Percentiles rank a stretch among this genome's conserved stretches.
These are phyloP conservation scores for Colletotrichum neosansevieriae DNA, from an alignment of 2,329 filamentous ascomycete species.

Conservation along the genomic window DNA sequence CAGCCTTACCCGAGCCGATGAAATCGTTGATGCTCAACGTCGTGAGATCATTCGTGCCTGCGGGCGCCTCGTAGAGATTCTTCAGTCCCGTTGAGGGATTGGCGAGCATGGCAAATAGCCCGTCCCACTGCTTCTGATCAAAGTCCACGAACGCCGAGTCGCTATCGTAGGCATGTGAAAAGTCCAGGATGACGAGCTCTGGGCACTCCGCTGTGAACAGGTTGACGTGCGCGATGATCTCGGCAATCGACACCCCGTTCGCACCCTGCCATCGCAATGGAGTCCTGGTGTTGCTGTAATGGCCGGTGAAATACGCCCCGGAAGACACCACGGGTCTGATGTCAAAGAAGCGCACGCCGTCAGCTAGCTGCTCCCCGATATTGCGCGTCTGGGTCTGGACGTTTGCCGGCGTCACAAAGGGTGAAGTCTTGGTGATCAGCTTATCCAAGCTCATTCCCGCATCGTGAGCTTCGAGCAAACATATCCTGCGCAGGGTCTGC, in stretches of 20 bases:
- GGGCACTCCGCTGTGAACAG: not conserved
- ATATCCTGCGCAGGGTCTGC: not conserved
- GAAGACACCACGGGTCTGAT: conserved; percentile 5
- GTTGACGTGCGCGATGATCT: not conserved
- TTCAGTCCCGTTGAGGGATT: not conserved
- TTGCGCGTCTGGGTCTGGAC: conserved; percentile 10
- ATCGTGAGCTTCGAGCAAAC: not conserved
- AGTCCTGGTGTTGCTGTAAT: not conserved
- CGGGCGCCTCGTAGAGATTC: not conserved
- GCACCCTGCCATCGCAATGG: conserved; percentile 12
- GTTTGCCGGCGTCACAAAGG: not conserved
- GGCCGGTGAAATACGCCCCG: conserved; percentile 5
- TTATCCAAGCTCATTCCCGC: not conserved
- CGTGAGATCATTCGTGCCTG: not conserved
- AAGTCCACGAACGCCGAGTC: not conserved
- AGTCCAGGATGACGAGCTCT: conserved; percentile 3
- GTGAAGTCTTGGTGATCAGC: not conserved
- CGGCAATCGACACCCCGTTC: not conserved
- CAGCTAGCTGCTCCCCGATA: not conserved
- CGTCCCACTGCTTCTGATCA: not conserved
- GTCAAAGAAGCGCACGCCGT: conserved; percentile 4
- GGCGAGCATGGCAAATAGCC: not conserved
- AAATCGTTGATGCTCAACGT: not conserved
- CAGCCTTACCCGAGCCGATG: not conserved
- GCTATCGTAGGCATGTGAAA: conserved; percentile 2